Evolutionary conservation across 139 green algal species (phyloP).

Genomic region (Parachlorella kessleri): DNA sequence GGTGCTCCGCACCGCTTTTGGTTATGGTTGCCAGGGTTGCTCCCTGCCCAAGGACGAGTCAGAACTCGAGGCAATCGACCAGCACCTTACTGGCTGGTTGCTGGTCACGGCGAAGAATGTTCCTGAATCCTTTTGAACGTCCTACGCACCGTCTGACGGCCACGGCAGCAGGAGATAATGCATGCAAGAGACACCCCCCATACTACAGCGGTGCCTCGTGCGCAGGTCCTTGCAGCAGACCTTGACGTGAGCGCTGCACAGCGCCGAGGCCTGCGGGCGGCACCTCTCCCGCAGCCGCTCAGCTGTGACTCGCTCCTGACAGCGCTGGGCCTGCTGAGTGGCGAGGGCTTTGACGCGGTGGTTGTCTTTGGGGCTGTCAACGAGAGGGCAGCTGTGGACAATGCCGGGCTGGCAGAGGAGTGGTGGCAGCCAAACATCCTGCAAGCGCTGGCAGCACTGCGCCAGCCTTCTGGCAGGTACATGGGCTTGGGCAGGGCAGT

Average conservation of each 20-base stretch:
- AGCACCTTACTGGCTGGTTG: no score
- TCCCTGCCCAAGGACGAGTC: no score
- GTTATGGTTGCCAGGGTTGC: no score
- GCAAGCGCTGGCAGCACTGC: no score
- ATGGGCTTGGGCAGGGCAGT: no score
- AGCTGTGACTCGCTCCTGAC: not conserved
- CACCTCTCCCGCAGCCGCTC: not conserved
- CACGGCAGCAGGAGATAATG: not conserved
- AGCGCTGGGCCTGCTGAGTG: not conserved
- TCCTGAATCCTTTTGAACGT: no score
- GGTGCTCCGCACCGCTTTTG: no score
- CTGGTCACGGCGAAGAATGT: no score
- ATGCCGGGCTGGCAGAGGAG: no score
- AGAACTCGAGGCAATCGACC: not conserved
- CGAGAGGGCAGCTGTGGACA: not conserved
- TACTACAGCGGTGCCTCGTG: not conserved
- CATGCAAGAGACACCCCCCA: not conserved
- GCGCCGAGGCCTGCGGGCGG: conserved; percentile 33
- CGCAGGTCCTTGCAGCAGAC: conserved; percentile 37
- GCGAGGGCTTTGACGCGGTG: not conserved
- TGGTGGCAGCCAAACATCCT: no score
- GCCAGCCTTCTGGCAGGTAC: not conserved
- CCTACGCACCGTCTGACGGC: not conserved
- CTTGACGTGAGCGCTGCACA: conserved; percentile 19
- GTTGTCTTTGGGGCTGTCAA: not conserved